phyloP scores from a whole-genome alignment of 1,139 yeast species.

The Protomyces inouyei region DNA sequence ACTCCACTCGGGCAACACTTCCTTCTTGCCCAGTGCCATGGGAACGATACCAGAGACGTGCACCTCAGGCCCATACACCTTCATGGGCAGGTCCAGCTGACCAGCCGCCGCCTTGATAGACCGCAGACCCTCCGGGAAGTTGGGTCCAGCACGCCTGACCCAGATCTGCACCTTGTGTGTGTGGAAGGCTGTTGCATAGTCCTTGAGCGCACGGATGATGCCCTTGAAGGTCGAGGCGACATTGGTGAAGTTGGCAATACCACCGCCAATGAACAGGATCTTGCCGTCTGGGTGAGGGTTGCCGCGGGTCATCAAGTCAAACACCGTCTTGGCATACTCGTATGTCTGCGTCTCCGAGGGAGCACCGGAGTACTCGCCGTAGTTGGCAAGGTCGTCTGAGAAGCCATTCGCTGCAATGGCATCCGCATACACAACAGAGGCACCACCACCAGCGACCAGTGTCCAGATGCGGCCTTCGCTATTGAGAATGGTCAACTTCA shows the following conservation, averaged over 20 bases:
- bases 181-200: slow-evolving; percentile 41
- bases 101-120: slow-evolving; percentile 47
- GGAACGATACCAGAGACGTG: slow-evolving; percentile 45
- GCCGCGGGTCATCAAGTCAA: slow-evolving; percentile 47
- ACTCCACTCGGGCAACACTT: slow-evolving; percentile 20
- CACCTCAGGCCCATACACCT: slow-evolving; percentile 50
- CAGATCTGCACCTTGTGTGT: slow-evolving; percentile 44
- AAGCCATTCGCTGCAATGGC: slow-evolving; percentile 48
- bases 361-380: slow-evolving; percentile 49
- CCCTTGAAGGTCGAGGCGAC: slow-evolving; percentile 50
- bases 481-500: slow-evolving; percentile 46
- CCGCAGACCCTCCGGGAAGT: slow-evolving; percentile 45
- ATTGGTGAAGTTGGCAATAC: slow-evolving; percentile 49
- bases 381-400: slow-evolving; percentile 46
- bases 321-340: slow-evolving; percentile 48
- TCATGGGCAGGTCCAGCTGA: slow-evolving; percentile 47
- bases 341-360: slow-evolving; percentile 48
- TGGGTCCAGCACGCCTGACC: slow-evolving; percentile 49
- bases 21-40: slow-evolving; percentile 27
- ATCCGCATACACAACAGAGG: slow-evolving; percentile 48
- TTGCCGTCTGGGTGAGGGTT: slow-evolving; percentile 40
- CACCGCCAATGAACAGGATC: slow-evolving; percentile 47
- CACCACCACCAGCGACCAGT: slow-evolving; percentile 48
- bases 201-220: slow-evolving; percentile 48
- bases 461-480: slow-evolving; percentile 48